Percentiles rank a stretch among this genome's conserved stretches.
Conservation (phyloP, 73 alveolate species). For the Breviolum minutum region DNA sequence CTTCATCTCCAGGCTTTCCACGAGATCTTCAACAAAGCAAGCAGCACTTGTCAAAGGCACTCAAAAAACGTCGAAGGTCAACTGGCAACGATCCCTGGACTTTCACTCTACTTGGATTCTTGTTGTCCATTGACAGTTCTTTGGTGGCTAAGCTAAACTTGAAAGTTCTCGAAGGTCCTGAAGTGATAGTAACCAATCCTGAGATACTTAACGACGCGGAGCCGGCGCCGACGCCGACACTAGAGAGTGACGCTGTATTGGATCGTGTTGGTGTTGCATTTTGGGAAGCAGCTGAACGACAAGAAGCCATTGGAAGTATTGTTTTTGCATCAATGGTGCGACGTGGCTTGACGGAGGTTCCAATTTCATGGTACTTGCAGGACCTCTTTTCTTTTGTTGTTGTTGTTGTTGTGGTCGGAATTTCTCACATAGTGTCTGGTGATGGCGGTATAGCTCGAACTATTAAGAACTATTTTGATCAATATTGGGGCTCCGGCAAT, state of each 20-base stretch:
- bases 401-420: too few relatives aligned
- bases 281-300: slow-evolving; percentile 81
- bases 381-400: too few relatives aligned
- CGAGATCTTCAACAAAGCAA: neutral
- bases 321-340: slow-evolving; percentile 70
- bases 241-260: neutral
- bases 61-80: neutral
- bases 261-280: slow-evolving; percentile 43
- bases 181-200: slow-evolving; percentile 19
- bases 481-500: too few relatives aligned
- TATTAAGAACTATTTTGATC: too few relatives aligned
- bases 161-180: slow-evolving; percentile 22
- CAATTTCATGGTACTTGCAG: slow-evolving; percentile 8
- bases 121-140: slow-evolving; percentile 22
- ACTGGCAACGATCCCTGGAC: slow-evolving; percentile 45
- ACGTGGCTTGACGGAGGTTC: slow-evolving; percentile 78
- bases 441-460: too few relatives aligned
- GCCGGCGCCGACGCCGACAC: neutral
- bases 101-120: slow-evolving; percentile 43
- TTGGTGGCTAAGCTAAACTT: neutral
- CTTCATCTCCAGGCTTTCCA: slow-evolving; percentile 41
- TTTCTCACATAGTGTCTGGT: too few relatives aligned
- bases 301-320: slow-evolving; percentile 50
- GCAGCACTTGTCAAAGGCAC: slow-evolving; percentile 20
- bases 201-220: neutral